These are phyloP conservation scores for Huntiella omanensis DNA, from an alignment of 2,329 filamentous ascomycete species.

Conservation along the genomic window DNA sequence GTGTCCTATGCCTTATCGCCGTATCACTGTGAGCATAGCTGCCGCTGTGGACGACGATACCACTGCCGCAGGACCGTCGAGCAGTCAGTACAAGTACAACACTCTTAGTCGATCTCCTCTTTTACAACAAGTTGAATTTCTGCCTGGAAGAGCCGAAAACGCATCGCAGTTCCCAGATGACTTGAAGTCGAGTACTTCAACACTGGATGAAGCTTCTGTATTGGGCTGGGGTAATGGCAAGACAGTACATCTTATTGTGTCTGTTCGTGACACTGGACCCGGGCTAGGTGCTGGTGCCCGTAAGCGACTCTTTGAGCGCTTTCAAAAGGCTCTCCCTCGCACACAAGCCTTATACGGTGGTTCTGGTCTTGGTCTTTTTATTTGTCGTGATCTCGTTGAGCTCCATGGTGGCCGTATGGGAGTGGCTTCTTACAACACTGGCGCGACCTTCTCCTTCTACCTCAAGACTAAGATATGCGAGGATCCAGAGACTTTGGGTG, in stretches of 20 bases:
- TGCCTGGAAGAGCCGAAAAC: constrained; percentile 3
- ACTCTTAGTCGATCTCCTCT: constrained; percentile 18
- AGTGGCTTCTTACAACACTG: constrained; percentile 44
- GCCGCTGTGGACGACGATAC: constrained; percentile 36
- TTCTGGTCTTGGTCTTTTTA: constrained; percentile 54
- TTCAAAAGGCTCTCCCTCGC: constrained; percentile 47
- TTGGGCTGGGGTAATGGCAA: constrained; percentile 47
- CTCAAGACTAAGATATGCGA: constrained; percentile 45
- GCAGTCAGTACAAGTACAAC: constrained; percentile 47
- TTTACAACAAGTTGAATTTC: constrained; percentile 1
- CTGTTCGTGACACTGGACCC: constrained; percentile 54
- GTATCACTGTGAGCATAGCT: constrained; percentile 45
- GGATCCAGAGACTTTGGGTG: background rate
- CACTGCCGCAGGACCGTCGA: constrained; percentile 36
- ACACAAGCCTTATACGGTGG: constrained; percentile 58
- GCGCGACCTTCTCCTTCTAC: constrained; percentile 62
- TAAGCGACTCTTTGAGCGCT: constrained; percentile 47
- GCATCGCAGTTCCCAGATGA: constrained; percentile 10
- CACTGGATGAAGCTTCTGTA: constrained; percentile 27
- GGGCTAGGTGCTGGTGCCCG: constrained; percentile 45
- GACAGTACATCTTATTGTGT: constrained; percentile 52
- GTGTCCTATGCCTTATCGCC: constrained; percentile 36
- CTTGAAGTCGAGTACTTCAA: constrained; percentile 22
- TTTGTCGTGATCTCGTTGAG: constrained; percentile 56
- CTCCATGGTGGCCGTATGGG: constrained; percentile 64